Percentiles rank a stretch among this genome's conserved stretches.
phyloP scores from a whole-genome alignment of 305 asterid genomes.

The Fraxinus paxiana region DNA sequence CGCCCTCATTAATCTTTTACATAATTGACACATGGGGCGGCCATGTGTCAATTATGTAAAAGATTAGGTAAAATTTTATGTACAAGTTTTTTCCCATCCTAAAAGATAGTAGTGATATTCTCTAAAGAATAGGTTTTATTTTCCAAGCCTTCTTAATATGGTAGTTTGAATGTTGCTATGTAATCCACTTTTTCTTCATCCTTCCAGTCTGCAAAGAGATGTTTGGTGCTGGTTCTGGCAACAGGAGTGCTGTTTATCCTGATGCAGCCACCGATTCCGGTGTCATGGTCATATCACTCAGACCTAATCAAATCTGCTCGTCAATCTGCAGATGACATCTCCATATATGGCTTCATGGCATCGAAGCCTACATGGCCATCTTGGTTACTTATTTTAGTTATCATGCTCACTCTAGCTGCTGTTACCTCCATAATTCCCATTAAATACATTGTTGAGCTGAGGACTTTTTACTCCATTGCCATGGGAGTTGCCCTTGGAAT shows the following conservation, averaged over 20 bases:
- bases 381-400: slow-evolving; percentile 86
- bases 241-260: slow-evolving; percentile 71
- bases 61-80: too few species aligned
- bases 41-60: too few species aligned
- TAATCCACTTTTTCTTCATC: slow-evolving; percentile 16
- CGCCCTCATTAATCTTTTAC: too few species aligned
- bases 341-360: slow-evolving; percentile 90
- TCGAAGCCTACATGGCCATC: slow-evolving; percentile 93
- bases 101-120: not conserved
- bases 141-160: not conserved
- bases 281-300: slow-evolving; percentile 74
- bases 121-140: not conserved
- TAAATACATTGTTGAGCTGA: slow-evolving; percentile 75
- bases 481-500: slow-evolving; percentile 86
- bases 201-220: slow-evolving; percentile 88
- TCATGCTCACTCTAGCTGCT: slow-evolving; percentile 88
- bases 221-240: slow-evolving; percentile 78
- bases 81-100: not conserved
- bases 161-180: slow-evolving; percentile 1
- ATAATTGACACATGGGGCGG: too few species aligned
- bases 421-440: slow-evolving; percentile 86
- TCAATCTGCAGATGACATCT: slow-evolving; percentile 83
- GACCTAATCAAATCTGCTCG: slow-evolving; percentile 74
- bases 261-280: slow-evolving; percentile 92
- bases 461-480: slow-evolving; percentile 69